A percentile compares a stretch with the other conserved stretches of the same genome.
Evolutionary conservation across 805 yeast species (phyloP).

Genomic region (Phaffomyces thermotolerans): DNA sequence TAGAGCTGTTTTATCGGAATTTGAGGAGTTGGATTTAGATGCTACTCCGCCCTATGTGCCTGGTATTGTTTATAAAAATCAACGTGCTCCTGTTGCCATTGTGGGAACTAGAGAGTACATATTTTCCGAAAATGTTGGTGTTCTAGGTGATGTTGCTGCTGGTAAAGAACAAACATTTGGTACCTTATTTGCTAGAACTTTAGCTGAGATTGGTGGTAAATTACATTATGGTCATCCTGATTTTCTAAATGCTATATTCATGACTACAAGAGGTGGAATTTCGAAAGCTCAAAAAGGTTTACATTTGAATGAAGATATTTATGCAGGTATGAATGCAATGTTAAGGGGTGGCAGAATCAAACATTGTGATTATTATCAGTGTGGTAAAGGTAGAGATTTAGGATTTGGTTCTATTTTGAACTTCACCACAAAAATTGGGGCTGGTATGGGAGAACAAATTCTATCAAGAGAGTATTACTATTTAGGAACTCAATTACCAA

Average conservation of each 20-base stretch:
- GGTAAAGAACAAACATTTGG: constrained; percentile 98
- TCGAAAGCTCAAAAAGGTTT: constrained; percentile 93
- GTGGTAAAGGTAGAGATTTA: constrained; percentile 94
- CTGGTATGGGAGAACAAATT: constrained; percentile 98
- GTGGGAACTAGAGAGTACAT: constrained; percentile 94
- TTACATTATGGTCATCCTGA: constrained; percentile 97
- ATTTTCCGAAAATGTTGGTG: constrained; percentile 88
- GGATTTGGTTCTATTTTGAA: constrained; percentile 90
- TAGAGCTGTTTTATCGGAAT: constrained; percentile 80
- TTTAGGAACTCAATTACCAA: constrained; percentile 81
- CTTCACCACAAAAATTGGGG: constrained; percentile 93
- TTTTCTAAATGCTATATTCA: constrained; percentile 80
- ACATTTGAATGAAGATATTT: constrained; percentile 90
- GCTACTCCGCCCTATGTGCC: constrained; percentile 52
- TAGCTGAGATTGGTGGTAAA: constrained; percentile 92
- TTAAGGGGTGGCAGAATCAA: constrained; percentile 89
- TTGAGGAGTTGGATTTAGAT: constrained; percentile 66
- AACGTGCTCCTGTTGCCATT: constrained; percentile 68
- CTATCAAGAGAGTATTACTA: constrained; percentile 87
- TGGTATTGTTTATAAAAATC: constrained; percentile 38
- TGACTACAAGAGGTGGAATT: constrained; percentile 94
- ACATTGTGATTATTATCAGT: constrained; percentile 93
- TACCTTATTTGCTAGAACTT: constrained; percentile 85
- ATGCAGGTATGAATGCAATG: constrained; percentile 89
- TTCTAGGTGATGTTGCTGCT: constrained; percentile 93